Conservation (phyloP, 768 basidiomycete species). For the Tulasnella sp. region DNA sequence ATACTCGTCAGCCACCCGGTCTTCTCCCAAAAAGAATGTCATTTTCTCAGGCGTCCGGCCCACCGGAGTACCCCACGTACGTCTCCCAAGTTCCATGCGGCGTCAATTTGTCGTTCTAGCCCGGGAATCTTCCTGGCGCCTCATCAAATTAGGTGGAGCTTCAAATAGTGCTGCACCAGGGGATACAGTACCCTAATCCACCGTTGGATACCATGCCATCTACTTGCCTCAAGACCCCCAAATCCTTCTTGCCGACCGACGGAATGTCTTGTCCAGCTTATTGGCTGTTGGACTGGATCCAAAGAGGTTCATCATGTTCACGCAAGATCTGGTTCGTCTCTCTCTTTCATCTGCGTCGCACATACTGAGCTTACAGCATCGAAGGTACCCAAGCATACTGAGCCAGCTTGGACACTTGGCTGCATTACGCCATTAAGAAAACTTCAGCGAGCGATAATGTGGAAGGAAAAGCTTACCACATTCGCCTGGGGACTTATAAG, state of each 20-base stretch:
- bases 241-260: slow-evolving; percentile 47
- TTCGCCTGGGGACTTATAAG: neutral
- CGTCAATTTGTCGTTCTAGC: slow-evolving; percentile 34
- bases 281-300: slow-evolving; percentile 82
- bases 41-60: slow-evolving; percentile 92
- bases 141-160: slow-evolving; percentile 80
- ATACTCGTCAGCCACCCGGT: too few relatives aligned
- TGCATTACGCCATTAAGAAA: slow-evolving; percentile 77
- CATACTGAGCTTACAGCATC: too few relatives aligned
- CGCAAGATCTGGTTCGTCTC: slow-evolving; percentile 73
- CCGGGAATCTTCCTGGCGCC: slow-evolving; percentile 91
- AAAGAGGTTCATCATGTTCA: slow-evolving; percentile 60
- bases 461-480: slow-evolving; percentile 50
- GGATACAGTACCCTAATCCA: slow-evolving; percentile 67
- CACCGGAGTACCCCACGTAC: slow-evolving; percentile 81
- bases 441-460: slow-evolving; percentile 86
- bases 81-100: slow-evolving; percentile 21
- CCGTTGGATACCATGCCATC: slow-evolving; percentile 91
- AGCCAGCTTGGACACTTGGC: slow-evolving; percentile 82
- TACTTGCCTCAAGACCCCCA: slow-evolving; percentile 81
- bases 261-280: slow-evolving; percentile 59
- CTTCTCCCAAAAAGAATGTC: neutral
- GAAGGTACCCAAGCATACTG: slow-evolving; percentile 80
- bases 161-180: slow-evolving; percentile 48
- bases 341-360: neutral